Conservation (phyloP, 345 rosid genomes). For the Raphanus raphanistrum region DNA sequence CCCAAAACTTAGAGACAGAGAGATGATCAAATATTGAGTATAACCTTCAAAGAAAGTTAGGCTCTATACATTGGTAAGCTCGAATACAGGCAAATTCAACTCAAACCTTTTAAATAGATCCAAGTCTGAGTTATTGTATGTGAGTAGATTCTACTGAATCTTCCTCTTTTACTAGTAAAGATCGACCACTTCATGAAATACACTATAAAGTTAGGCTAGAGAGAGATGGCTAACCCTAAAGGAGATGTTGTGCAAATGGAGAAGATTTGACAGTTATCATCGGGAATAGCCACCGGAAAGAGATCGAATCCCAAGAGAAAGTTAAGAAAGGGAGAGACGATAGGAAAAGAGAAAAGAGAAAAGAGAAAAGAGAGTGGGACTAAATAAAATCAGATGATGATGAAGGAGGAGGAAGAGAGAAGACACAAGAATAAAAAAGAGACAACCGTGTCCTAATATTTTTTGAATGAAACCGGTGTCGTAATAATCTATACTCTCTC, state of each 20-base stretch:
- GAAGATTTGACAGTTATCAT: slow-evolving; percentile 46
- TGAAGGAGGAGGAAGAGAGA: slow-evolving; percentile 14
- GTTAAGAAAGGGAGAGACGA: slow-evolving; percentile 17
- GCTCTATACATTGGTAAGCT: slow-evolving; percentile 24
- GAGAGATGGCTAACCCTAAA: slow-evolving; percentile 32
- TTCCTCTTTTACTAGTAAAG: not conserved
- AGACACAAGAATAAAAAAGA: slow-evolving; percentile 36
- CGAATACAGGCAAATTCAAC: slow-evolving; percentile 11
- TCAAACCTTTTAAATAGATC: slow-evolving; percentile 8
- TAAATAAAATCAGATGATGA: slow-evolving; percentile 43
- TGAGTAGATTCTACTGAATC: slow-evolving; percentile 3
- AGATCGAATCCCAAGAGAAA: slow-evolving; percentile 37
- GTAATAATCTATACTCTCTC: slow-evolving; percentile 45
- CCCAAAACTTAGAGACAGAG: slow-evolving; percentile 7
- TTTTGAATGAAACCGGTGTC: slow-evolving; percentile 5
- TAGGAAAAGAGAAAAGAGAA: slow-evolving; percentile 30
- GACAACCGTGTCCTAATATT: slow-evolving; percentile 45
- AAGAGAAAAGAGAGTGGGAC: too few species aligned
- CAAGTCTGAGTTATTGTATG: slow-evolving; percentile 7
- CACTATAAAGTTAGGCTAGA: slow-evolving; percentile 12
- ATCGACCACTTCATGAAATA: slow-evolving; percentile 21
- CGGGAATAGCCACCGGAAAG: slow-evolving; percentile 53
- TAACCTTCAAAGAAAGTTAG: slow-evolving; percentile 8
- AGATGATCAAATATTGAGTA: slow-evolving; percentile 5
- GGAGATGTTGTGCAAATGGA: slow-evolving; percentile 19